Evolutionary conservation across 2,329 filamentous ascomycete species (phyloP), one percentile per base, ranked within the genome.

Genomic region (Alternaria dauci): DNA sequence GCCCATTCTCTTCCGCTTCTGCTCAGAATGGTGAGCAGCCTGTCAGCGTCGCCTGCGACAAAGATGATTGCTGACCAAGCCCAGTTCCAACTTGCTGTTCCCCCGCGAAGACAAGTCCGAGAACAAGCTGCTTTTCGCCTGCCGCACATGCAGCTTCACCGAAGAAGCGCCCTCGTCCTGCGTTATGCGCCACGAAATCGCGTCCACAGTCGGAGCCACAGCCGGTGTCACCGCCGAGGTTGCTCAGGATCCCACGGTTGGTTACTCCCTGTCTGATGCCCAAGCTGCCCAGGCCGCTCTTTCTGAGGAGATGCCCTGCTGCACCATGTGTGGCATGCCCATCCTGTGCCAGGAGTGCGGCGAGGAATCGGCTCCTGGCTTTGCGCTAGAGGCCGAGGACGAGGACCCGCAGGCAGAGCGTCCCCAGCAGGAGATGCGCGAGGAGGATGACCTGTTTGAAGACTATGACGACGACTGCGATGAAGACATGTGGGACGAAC

Each of bases 181-280:
- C 81, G 93, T 98, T 75, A 99, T 95, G 84, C 92, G 96, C 79
- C 96, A 98, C 81, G 88, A 94, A 70, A 89, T 99, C 73, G 93
- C 93, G 81, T 96, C 91, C 77, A 91, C 92, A 61, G 91, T 94
- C 26, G 93, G 94, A 74, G 95, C 97, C 82, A 98, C 94, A 41
- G 94, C 95, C 60, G 95, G 96, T 82, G 94, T 98, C 73, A 97
- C 94, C 63, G 93, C 96, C 81, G 96, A 99, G 82, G 94, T 99
- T 75, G 93, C 91, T 77, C 94, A 92, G 76, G 95, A 99, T 87
- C 95, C 95, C 81, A 99, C 96, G 89, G 94, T 99, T 90, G 87
- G 94, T 97, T 73, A 73, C 70, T 71, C 75, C 68, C 65, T 69
- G 61, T 71, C 73, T 60, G 59, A 71, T 74, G 71, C 73, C 60